Evolutionary conservation across 2,329 filamentous ascomycete genomes (phyloP), one percentile per base, ranked within the genome.

Genomic region (Penicillium paneum): DNA sequence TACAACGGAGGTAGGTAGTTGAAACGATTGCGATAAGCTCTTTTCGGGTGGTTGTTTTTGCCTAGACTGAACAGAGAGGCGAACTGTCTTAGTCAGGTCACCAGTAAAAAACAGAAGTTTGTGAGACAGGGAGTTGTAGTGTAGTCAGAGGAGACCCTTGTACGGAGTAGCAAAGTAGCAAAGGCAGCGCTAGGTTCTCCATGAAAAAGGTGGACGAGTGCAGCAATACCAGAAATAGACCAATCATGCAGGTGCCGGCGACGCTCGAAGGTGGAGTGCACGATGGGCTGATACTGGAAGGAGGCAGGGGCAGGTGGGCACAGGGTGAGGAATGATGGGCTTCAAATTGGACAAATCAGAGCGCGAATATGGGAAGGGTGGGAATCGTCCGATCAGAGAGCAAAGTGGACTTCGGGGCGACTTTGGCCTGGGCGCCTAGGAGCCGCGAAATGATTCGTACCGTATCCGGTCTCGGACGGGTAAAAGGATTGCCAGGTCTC

Each of bases 181-280:
- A 50, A 51, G 54, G 57, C 42, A 52, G 39, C 47, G 49, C 50
- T 57, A 47, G 51, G 43, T 57, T 61, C 54, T 55, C 55, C 45
- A 56, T 56, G 55, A 34, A 66, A 55, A 49, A 59, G 41, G 51
- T 49, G 55, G 55, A 62, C 52, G 56, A 63, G 58, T 59, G 47
- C 47, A 49, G 28, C 19, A 49, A 19, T n/a, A 34, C 11, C 38
- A 49, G 52, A 48, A 56, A 60, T 59, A 60, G 59, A 56, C 67
- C 66, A 68, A 70, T 68, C 58, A 66, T 64, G 67, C 64, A 59
- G 56, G 59, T 59, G 62, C 61, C 57, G 62, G 61, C 40, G 52
- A 64, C 55, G 57, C 52, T 61, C 32, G 45, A 58, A 44, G 56
- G 65, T 68, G 64, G 65, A 57, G 60, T 48, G 59, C 57, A 67